Conservation (phyloP, 1,139 yeast genomes). For the Lodderomyces elongisporus region DNA sequence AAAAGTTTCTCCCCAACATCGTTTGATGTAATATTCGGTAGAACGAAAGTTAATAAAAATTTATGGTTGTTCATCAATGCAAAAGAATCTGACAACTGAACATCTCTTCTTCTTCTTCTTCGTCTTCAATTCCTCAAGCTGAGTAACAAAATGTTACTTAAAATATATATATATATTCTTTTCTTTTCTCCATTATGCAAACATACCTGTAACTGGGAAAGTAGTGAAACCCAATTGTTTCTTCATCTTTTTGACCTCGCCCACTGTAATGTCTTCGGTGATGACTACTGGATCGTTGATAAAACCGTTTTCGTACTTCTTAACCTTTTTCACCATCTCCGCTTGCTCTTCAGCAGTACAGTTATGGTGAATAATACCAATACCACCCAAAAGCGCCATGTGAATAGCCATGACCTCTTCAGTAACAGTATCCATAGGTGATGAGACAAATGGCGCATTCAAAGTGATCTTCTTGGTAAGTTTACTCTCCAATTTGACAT, state of each 20-base stretch:
- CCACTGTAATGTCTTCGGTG: constrained; percentile 70
- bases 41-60: constrained; percentile 91
- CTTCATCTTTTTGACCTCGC: constrained; percentile 72
- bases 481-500: constrained; percentile 73
- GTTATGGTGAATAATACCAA: constrained; percentile 98
- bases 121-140: too few relatives aligned
- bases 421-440: constrained; percentile 99
- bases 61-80: constrained; percentile 59
- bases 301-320: constrained; percentile 96
- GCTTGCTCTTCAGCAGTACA: constrained; percentile 97
- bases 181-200: too few relatives aligned
- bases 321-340: constrained; percentile 94
- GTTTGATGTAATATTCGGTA: constrained; percentile 91
- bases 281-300: constrained; percentile 91
- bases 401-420: constrained; percentile 97
- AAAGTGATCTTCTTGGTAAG: constrained; percentile 87
- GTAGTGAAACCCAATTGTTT: constrained; percentile 84
- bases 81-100: too few relatives aligned
- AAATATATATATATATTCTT: too few relatives aligned
- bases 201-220: constrained; percentile 99
- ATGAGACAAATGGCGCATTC: constrained; percentile 92
- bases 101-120: too few relatives aligned
- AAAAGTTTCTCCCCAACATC: constrained; percentile 85
- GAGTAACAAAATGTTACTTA: too few relatives aligned
- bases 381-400: constrained; percentile 98